phyloP scores from a whole-genome alignment of 345 rosid species.

The Kandelia obovata region DNA sequence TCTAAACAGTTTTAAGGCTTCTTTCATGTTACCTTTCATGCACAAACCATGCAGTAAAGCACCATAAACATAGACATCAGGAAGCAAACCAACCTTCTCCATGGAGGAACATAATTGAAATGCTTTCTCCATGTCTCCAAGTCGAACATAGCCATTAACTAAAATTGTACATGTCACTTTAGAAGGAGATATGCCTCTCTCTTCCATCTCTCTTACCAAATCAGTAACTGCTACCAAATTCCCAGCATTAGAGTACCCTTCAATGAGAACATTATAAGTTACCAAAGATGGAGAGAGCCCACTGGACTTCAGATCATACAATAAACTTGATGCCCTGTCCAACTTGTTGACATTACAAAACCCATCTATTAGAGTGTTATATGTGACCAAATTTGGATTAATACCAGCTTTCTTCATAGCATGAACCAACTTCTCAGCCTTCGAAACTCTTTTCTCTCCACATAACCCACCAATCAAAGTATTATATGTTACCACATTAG shows the following conservation, averaged over 20 bases:
- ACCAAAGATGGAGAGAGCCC: slow-evolving; percentile 58
- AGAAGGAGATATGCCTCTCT: slow-evolving; percentile 65
- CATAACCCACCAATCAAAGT: slow-evolving; percentile 58
- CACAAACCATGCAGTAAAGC: slow-evolving; percentile 69
- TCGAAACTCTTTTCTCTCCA: slow-evolving; percentile 36
- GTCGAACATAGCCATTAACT: slow-evolving; percentile 46
- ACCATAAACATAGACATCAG: slow-evolving; percentile 58
- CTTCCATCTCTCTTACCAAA: slow-evolving; percentile 73
- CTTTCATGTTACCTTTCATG: slow-evolving; percentile 63
- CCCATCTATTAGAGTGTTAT: slow-evolving; percentile 60
- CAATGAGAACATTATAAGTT: slow-evolving; percentile 55
- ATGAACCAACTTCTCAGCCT: slow-evolving; percentile 48
- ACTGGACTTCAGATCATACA: slow-evolving; percentile 45
- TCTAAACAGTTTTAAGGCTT: slow-evolving; percentile 53
- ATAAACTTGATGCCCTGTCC: slow-evolving; percentile 48
- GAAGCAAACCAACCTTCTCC: slow-evolving; percentile 54
- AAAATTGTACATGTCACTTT: slow-evolving; percentile 65
- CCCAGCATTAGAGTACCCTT: slow-evolving; percentile 50
- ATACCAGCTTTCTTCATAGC: slow-evolving; percentile 50
- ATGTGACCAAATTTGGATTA: slow-evolving; percentile 52
- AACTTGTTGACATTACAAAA: slow-evolving; percentile 42
- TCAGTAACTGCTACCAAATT: slow-evolving; percentile 36
- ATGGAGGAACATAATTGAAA: slow-evolving; percentile 43
- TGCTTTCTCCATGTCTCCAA: slow-evolving; percentile 57
- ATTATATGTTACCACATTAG: slow-evolving; percentile 61